Percentiles rank a stretch among this genome's conserved stretches.
These are phyloP conservation scores for Stachybotrys elegans DNA, from an alignment of 2,329 filamentous ascomycete species.

Conservation along the genomic window DNA sequence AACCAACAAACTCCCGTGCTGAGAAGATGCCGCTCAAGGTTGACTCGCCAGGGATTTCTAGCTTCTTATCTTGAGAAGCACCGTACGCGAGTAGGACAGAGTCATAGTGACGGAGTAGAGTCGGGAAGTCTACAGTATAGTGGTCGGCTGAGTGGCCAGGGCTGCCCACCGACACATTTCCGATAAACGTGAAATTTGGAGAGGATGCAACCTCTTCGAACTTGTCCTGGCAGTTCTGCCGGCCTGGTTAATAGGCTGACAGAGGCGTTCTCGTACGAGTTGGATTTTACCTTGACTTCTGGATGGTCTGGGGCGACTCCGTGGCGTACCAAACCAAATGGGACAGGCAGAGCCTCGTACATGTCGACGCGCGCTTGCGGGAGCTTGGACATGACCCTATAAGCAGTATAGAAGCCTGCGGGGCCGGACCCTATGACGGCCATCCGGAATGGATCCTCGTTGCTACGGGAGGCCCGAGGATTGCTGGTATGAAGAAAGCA, in stretches of 20 bases:
- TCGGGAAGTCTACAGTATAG: conserved; percentile 57
- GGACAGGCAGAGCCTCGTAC: conserved; percentile 91
- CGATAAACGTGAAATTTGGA: conserved; percentile 81
- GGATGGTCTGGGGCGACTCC: conserved; percentile 98
- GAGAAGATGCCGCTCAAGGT: conserved; percentile 71
- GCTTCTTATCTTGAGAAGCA: conserved; percentile 73
- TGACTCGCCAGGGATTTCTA: conserved; percentile 77
- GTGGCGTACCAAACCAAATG: conserved; percentile 86
- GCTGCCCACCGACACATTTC: conserved; percentile 77
- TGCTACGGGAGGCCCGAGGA: too few species aligned
- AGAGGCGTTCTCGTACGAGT: too few species aligned
- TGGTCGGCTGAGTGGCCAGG: conserved; percentile 31
- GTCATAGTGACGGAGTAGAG: conserved; percentile 79
- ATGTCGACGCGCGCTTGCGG: conserved; percentile 76
- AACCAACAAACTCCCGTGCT: conserved; percentile 89
- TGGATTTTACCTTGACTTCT: conserved; percentile 87
- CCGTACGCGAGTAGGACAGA: conserved; percentile 91
- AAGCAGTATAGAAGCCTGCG: conserved; percentile 91
- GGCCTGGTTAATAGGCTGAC: not conserved
- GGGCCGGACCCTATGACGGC: conserved; percentile 91
- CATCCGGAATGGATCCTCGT: conserved; percentile 64
- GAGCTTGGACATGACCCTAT: conserved; percentile 74
- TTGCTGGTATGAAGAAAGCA: too few species aligned
- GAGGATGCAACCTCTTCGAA: conserved; percentile 84
- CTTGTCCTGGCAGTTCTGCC: conserved; percentile 87